Evolutionary conservation across 768 basidiomycete species (phyloP).

Genomic region (Leccinum longicurvipes): DNA sequence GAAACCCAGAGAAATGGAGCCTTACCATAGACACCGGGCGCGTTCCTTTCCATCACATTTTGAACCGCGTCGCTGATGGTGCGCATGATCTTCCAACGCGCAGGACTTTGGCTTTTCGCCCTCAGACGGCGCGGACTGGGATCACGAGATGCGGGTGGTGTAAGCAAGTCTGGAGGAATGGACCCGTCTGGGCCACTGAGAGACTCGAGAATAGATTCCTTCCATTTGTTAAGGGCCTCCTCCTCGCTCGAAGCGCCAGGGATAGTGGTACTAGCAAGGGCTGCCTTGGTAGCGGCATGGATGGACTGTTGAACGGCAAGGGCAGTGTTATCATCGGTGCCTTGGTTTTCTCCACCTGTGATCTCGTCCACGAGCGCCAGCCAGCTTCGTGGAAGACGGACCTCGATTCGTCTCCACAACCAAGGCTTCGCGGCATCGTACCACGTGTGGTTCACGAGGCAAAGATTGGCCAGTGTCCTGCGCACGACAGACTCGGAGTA

Average conservation of each 20-base stretch:
- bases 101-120: constrained; percentile 76
- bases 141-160: constrained; percentile 79
- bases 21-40: constrained; percentile 72
- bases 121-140: constrained; percentile 76
- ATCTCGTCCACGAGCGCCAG: constrained; percentile 78
- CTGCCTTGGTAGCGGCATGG: constrained; percentile 62
- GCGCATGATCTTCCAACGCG: constrained; percentile 78
- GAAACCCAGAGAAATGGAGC: constrained; percentile 9
- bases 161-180: constrained; percentile 71
- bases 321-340: constrained; percentile 51
- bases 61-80: constrained; percentile 79
- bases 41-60: constrained; percentile 57
- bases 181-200: constrained; percentile 63
- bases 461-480: constrained; percentile 64
- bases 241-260: constrained; percentile 37
- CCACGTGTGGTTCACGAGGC: constrained; percentile 76
- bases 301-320: constrained; percentile 65
- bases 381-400: constrained; percentile 82
- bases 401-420: constrained; percentile 82
- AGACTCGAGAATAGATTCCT: constrained; percentile 56
- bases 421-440: constrained; percentile 82
- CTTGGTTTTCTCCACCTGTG: constrained; percentile 60
- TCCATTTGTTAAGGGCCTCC: constrained; percentile 47
- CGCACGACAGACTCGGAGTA: constrained; percentile 69
- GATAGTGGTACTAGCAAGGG: constrained; percentile 43